Conservation (phyloP, 1,139 yeast genomes). For the Ashbya aceris region DNA sequence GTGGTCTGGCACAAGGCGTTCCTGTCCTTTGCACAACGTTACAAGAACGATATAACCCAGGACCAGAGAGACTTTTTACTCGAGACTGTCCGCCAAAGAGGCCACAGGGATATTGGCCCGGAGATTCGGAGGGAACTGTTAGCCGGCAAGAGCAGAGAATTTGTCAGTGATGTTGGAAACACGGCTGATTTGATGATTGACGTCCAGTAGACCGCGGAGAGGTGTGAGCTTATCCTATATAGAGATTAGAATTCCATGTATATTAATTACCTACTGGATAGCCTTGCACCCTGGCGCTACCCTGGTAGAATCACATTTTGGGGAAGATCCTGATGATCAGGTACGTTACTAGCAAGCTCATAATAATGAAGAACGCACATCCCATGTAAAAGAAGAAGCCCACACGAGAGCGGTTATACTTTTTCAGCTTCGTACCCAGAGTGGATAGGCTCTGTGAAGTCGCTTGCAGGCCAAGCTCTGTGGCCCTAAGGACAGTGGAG, state of each 20-base stretch:
- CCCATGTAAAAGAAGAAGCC: slow-evolving; percentile 29
- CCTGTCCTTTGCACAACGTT: slow-evolving; percentile 87
- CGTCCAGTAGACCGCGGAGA: slow-evolving; percentile 23
- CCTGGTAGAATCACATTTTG: slow-evolving; percentile 23
- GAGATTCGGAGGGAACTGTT: slow-evolving; percentile 88
- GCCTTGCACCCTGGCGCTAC: no score
- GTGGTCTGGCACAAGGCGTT: slow-evolving; percentile 97
- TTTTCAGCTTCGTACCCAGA: slow-evolving; percentile 25
- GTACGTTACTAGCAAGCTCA: slow-evolving; percentile 28
- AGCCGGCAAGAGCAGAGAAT: slow-evolving; percentile 59
- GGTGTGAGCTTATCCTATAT: background rate
- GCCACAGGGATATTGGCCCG: slow-evolving; percentile 82
- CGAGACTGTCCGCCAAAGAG: slow-evolving; percentile 85
- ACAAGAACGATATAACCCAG: slow-evolving; percentile 92
- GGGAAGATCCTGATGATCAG: slow-evolving; percentile 32
- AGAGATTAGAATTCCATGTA: background rate
- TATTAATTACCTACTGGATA: no score
- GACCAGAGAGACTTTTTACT: slow-evolving; percentile 91
- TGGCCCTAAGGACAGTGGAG: slow-evolving; percentile 31
- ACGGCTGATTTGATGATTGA: slow-evolving; percentile 28
- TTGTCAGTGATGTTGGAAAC: slow-evolving; percentile 17
- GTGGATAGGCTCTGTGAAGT: slow-evolving; percentile 30
- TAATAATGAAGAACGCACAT: slow-evolving; percentile 22
- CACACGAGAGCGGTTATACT: slow-evolving; percentile 27
- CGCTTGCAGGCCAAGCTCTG: slow-evolving; percentile 33